Evolutionary conservation across 768 basidiomycete genomes (phyloP).

Genomic region (Lyophyllum semitale): DNA sequence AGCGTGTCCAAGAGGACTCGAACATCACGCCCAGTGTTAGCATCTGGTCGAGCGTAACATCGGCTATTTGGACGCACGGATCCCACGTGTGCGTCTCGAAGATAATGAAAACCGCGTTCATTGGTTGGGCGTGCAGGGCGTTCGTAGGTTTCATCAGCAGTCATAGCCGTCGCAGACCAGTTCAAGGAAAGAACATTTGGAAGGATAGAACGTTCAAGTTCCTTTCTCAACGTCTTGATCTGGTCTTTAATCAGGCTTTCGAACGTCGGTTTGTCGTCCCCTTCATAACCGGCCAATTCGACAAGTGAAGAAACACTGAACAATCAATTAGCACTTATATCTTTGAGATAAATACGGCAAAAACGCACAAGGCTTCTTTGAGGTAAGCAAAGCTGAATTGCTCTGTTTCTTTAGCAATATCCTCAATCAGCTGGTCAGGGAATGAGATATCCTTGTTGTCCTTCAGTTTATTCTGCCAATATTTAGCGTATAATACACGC

Average conservation of each 20-base stretch:
- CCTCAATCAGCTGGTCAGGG: conserved; percentile 62
- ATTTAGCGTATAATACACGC: conserved; percentile 66
- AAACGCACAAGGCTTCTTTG: conserved; percentile 84
- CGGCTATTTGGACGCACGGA: not conserved
- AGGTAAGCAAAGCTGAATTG: conserved; percentile 86
- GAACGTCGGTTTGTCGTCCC: conserved; percentile 53
- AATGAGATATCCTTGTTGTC: conserved; percentile 64
- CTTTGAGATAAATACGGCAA: not conserved
- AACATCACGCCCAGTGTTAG: conserved; percentile 13
- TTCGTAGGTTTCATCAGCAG: not conserved
- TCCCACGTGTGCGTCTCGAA: conserved; percentile 8
- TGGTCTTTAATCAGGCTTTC: conserved; percentile 50
- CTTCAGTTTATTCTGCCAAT: conserved; percentile 80
- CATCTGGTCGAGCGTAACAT: not conserved
- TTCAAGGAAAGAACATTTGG: conserved; percentile 1
- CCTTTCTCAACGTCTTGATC: conserved; percentile 63
- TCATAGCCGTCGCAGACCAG: not conserved
- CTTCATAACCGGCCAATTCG: conserved; percentile 54
- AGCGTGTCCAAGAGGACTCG: conserved; percentile 11
- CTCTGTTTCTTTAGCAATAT: conserved; percentile 60
- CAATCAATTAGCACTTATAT: not conserved
- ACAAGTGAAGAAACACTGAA: conserved; percentile 75
- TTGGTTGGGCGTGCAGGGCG: conserved; percentile 2
- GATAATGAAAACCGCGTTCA: conserved; percentile 19
- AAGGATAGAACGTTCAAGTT: conserved; percentile 52